Percentiles rank a stretch among this genome's conserved stretches.
Conservation (phyloP, 148 eudicot species). For the Rhododendron simsii region DNA sequence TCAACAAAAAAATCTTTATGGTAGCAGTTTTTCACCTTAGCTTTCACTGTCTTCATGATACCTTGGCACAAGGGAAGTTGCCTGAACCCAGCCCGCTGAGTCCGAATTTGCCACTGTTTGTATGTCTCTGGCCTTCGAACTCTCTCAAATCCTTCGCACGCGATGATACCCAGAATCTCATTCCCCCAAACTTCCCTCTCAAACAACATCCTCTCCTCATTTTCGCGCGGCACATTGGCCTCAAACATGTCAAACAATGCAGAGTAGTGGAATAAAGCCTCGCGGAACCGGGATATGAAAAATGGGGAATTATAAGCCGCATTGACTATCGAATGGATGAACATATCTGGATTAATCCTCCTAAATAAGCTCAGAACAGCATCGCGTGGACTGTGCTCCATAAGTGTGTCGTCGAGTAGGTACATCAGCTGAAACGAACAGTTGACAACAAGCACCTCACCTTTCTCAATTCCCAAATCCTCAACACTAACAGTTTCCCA, state of each 20-base stretch:
- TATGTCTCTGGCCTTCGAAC: constrained; percentile 9
- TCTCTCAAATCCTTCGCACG: constrained; percentile 23
- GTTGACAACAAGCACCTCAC: constrained; percentile 1
- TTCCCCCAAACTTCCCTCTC: constrained; percentile 42
- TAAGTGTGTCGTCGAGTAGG: background rate
- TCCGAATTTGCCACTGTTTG: constrained; percentile 10
- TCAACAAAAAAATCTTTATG: constrained; percentile 8
- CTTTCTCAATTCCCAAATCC: background rate
- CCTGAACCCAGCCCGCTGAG: background rate
- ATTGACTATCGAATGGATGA: background rate
- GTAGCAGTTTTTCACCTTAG: background rate
- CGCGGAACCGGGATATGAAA: constrained; percentile 50
- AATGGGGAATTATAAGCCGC: constrained; percentile 38
- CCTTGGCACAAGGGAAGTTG: background rate
- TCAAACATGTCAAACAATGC: constrained; percentile 43
- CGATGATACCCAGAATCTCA: constrained; percentile 38
- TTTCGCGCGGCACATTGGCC: constrained; percentile 32
- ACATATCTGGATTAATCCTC: background rate
- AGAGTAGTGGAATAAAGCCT: constrained; percentile 42
- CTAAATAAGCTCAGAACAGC: constrained; percentile 15
- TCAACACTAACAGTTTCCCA: background rate
- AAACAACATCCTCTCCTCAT: constrained; percentile 31
- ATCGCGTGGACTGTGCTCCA: constrained; percentile 10
- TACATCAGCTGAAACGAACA: background rate
- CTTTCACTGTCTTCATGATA: background rate